A percentile compares a stretch with the other conserved stretches of the same genome.
phyloP scores from a whole-genome alignment of 768 basidiomycete genomes.

The Boletus fagicola region DNA sequence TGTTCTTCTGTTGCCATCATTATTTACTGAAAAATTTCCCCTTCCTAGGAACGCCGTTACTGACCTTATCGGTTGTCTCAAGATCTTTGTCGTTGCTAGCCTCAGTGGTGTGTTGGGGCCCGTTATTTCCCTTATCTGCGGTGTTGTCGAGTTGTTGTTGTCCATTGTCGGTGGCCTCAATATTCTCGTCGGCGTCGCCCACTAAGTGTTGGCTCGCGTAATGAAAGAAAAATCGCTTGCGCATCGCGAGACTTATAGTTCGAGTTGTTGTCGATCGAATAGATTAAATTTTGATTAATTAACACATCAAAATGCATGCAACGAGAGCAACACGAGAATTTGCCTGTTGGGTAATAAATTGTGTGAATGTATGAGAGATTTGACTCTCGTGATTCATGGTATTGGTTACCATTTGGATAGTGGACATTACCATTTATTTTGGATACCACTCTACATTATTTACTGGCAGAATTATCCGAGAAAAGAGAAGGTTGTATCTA shows the following conservation, averaged over 20 bases:
- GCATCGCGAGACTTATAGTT: conserved; percentile 3
- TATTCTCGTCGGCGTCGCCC: not conserved
- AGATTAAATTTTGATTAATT: not conserved
- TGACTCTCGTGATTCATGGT: no score
- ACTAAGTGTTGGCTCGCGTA: not conserved
- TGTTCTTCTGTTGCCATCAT: rapidly evolving
- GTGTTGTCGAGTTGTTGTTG: not conserved
- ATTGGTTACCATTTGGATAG: no score
- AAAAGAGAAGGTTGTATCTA: no score
- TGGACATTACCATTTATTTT: no score
- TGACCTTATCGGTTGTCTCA: not conserved
- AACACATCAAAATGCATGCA: not conserved
- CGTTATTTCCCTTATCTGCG: not conserved
- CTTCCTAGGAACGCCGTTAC: not conserved
- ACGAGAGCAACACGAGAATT: not conserved
- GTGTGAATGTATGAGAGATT: not conserved
- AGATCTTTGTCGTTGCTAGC: not conserved
- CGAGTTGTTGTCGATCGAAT: not conserved
- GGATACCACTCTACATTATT: no score
- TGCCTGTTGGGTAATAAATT: not conserved
- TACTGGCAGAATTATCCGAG: no score
- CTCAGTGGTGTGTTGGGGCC: not conserved
- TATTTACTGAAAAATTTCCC: not conserved
- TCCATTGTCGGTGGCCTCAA: not conserved
- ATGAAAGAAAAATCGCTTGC: not conserved